Evolutionary conservation across 345 rosid genomes (phyloP), one percentile per base, ranked within the genome.

Genomic region (Eutrema yunnanense): DNA sequence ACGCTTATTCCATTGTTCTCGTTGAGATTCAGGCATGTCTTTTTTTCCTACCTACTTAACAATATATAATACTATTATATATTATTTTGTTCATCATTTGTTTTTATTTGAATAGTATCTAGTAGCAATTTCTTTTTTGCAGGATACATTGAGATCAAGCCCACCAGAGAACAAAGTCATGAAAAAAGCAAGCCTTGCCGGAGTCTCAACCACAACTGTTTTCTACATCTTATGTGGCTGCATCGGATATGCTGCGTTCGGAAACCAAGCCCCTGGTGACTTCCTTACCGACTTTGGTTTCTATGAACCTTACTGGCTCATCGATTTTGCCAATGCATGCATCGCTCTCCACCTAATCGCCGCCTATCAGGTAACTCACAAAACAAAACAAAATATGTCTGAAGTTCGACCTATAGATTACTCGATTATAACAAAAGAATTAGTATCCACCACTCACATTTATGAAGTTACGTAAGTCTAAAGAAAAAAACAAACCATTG

Each of bases 241-340:
- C 53, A 0, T 89, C 3, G 98, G 98, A 6, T 94, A 94, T 51
- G 91, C 92, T 3, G 89, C 98, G 0, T 94, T 94, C 9, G 98
- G 98, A 2, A 94, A 89, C 67, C 6, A 69, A 5, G 95, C 97
- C 0, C 95, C 97, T 0, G 98, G 97, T 49, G 88, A 91, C 76
- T 85, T 94, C 82, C 92, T 94, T 47, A 90, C 98, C 0, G 98
- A 92, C 4, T 91, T 91, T 13, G 98, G 95, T 8, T 94, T 91
- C 80, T 88, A 81, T 40, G 95, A 91, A 34, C 98, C 98, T 6
- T 94, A 75, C 52, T 89, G 95, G 98, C 80, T 94, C 30, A 38
- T 91, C 3, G 98, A 94, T 77, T 37, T 94, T 0, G 98, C 97
- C 33, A 94, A 94, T 49, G 75, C 86, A 41, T 91, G 92, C 86